Conservation (phyloP, 352 stramenopile species). For the Phytophthora pini region DNA sequence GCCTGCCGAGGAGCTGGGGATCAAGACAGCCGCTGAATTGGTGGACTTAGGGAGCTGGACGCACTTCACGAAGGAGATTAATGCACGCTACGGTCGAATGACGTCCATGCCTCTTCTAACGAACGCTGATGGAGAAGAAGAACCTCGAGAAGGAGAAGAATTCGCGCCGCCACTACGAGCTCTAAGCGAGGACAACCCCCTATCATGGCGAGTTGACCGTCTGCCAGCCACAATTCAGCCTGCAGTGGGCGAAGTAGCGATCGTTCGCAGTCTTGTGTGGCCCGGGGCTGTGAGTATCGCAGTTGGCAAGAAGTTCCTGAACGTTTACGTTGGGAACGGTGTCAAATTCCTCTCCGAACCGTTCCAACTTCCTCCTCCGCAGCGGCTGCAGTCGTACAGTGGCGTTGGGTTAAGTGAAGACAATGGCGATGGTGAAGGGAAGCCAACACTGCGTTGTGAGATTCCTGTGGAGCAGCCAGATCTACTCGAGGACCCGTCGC, state of each 20-base stretch:
- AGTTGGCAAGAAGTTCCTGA: slow-evolving; percentile 87
- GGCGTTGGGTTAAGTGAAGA: slow-evolving; percentile 52
- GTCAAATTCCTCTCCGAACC: slow-evolving; percentile 73
- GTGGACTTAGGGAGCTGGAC: slow-evolving; percentile 80
- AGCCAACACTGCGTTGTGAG: slow-evolving; percentile 59
- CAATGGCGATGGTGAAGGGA: slow-evolving; percentile 37
- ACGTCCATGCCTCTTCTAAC: slow-evolving; percentile 73
- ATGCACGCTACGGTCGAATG: slow-evolving; percentile 77
- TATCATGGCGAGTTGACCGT: slow-evolving; percentile 79
- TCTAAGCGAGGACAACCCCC: slow-evolving; percentile 70
- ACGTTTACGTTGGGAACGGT: slow-evolving; percentile 90
- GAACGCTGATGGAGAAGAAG: slow-evolving; percentile 75
- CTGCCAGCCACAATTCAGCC: slow-evolving; percentile 72
- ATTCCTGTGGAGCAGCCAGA: slow-evolving; percentile 74
- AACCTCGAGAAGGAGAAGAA: slow-evolving; percentile 70
- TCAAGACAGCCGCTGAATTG: slow-evolving; percentile 79
- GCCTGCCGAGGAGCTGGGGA: slow-evolving; percentile 70
- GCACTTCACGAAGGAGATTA: slow-evolving; percentile 91
- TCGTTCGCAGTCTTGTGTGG: slow-evolving; percentile 85
- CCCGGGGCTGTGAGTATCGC: slow-evolving; percentile 89
- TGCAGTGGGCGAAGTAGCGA: slow-evolving; percentile 60
- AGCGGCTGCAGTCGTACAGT: slow-evolving; percentile 57
- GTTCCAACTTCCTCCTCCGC: slow-evolving; percentile 63
- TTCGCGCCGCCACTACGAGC: slow-evolving; percentile 63
- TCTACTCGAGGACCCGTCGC: slow-evolving; percentile 81